A percentile compares a stretch with the other conserved stretches of the same genome.
phyloP scores from a whole-genome alignment of 2,329 filamentous ascomycete genomes.

The Purpureocillium lavendulum region DNA sequence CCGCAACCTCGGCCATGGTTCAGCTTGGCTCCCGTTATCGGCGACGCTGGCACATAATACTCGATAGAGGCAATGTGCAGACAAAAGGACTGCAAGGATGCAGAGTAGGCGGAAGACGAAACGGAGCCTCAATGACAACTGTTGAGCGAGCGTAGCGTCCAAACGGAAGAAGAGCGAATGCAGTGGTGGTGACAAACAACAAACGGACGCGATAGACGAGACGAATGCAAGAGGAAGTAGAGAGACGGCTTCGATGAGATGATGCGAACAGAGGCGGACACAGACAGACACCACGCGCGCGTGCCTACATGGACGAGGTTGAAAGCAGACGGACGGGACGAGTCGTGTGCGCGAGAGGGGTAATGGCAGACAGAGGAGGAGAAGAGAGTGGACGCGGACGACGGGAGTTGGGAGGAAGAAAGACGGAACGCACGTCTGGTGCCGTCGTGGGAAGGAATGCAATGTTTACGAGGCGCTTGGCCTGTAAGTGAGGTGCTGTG shows the following conservation, averaged over 20 bases:
- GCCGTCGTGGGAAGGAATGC: background rate
- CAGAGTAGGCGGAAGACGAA: background rate
- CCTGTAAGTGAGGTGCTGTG: too few species aligned
- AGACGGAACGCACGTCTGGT: background rate
- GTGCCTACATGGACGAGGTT: background rate
- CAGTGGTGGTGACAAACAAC: background rate
- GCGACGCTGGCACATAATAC: conserved; percentile 23
- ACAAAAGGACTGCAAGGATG: background rate
- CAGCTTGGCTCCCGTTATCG: conserved; percentile 5
- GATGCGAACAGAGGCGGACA: background rate
- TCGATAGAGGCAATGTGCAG: conserved; percentile 3
- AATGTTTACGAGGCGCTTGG: background rate
- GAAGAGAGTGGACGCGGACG: background rate
- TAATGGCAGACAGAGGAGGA: background rate
- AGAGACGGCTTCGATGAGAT: background rate
- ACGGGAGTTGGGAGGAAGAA: background rate
- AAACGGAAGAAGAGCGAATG: background rate
- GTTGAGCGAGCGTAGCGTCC: background rate
- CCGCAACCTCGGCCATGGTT: conserved; percentile 21
- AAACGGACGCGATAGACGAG: background rate
- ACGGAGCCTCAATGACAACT: background rate
- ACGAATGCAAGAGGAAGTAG: background rate
- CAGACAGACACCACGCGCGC: background rate
- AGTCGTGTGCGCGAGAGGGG: too few species aligned
- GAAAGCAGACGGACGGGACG: background rate